A percentile compares a stretch with the other conserved stretches of the same genome.
Conservation (phyloP, 768 basidiomycete species). For the Tephrocybe sp. region DNA sequence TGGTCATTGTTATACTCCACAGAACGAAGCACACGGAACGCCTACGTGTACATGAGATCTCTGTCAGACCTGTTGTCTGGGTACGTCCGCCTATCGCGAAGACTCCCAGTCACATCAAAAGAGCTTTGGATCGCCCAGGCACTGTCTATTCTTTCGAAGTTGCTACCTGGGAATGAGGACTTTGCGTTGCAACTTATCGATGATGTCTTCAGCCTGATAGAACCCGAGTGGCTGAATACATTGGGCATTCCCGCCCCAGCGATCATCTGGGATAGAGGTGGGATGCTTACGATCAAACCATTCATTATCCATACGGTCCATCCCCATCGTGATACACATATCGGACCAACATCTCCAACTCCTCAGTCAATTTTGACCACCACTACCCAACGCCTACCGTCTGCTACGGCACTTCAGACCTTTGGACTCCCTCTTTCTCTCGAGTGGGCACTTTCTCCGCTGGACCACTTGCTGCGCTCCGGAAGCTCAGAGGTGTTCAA, state of each 20-base stretch:
- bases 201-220: constrained; percentile 37
- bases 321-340: constrained; percentile 37
- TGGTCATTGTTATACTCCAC: constrained; percentile 40
- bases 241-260: constrained; percentile 36
- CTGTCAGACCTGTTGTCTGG: constrained; percentile 51
- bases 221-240: constrained; percentile 39
- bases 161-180: constrained; percentile 78
- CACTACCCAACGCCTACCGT: constrained; percentile 54
- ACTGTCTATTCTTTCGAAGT: constrained; percentile 50
- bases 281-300: constrained; percentile 52
- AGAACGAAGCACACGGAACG: constrained; percentile 17
- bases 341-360: constrained; percentile 53
- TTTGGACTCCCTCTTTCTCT: constrained; percentile 47
- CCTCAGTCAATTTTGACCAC: constrained; percentile 55
- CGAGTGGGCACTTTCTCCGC: constrained; percentile 70
- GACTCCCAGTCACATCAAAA: constrained; percentile 52
- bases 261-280: constrained; percentile 51
- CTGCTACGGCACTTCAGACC: constrained; percentile 21
- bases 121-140: constrained; percentile 71
- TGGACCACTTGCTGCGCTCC: constrained; percentile 82
- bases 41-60: constrained; percentile 46
- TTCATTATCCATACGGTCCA: constrained; percentile 54
- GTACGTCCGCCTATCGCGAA: constrained; percentile 61
- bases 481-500: constrained; percentile 70
- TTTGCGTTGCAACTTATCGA: constrained; percentile 43